A percentile compares a stretch with the other conserved stretches of the same genome.
phyloP scores from a whole-genome alignment of 2,329 filamentous ascomycete genomes.

The Westerdykella aurantiaca region DNA sequence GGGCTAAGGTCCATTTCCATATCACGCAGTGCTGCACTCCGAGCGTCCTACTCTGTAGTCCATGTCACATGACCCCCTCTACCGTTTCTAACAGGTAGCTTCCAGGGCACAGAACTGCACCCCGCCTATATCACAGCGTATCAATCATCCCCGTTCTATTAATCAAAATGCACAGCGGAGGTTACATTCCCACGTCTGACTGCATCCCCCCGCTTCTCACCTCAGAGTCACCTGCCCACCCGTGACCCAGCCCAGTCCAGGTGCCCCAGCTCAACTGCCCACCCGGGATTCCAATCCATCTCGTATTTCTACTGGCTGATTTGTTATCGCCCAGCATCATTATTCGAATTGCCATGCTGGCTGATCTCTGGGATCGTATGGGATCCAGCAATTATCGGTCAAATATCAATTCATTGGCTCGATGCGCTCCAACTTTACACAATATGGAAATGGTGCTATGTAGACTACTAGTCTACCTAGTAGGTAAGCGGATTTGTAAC shows the following conservation, averaged over 20 bases:
- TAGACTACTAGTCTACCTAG: too few relatives aligned
- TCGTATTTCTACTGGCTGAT: background rate
- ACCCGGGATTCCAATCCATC: too few relatives aligned
- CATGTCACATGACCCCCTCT: too few relatives aligned
- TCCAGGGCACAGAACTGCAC: background rate
- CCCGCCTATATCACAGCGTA: conserved; percentile 20
- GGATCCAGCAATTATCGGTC: too few relatives aligned
- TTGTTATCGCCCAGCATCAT: background rate
- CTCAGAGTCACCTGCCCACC: background rate
- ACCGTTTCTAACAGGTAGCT: too few relatives aligned
- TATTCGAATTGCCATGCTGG: background rate
- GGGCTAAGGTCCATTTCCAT: background rate
- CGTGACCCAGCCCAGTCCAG: background rate
- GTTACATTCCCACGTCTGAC: conserved; percentile 28
- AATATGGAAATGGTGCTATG: too few relatives aligned
- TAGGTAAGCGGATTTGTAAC: too few relatives aligned
- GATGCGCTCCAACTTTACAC: too few relatives aligned
- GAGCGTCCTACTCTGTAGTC: background rate
- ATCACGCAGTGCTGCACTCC: background rate
- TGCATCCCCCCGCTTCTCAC: conserved; percentile 8
- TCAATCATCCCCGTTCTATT: conserved; percentile 18
- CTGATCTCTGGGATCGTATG: background rate
- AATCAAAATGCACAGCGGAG: conserved; percentile 16
- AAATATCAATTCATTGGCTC: too few relatives aligned
- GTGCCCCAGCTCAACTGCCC: background rate